These are phyloP conservation scores for Erythrobasidium hasegawianum DNA, from an alignment of 1,284 basidiomycete genomes.

Conservation along the genomic window DNA sequence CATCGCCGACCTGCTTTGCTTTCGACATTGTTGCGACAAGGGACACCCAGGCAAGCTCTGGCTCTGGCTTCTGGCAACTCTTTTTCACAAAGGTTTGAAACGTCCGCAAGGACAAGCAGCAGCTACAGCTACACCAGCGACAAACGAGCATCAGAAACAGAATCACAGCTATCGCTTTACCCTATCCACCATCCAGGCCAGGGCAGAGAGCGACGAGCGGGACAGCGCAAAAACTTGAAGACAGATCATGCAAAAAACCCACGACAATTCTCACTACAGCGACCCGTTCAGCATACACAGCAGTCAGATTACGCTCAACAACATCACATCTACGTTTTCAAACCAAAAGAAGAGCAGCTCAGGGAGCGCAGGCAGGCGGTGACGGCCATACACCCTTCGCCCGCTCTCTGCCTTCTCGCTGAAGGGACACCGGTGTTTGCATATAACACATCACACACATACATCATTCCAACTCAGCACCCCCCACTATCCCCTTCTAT, in stretches of 20 bases:
- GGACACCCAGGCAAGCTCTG: no score
- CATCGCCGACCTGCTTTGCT: constrained; percentile 33
- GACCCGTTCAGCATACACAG: constrained; percentile 6
- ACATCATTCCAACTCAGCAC: no score
- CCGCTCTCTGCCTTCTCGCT: neutral
- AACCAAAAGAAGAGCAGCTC: neutral
- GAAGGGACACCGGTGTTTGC: no score
- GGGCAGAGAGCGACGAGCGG: neutral
- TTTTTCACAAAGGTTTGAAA: no score
- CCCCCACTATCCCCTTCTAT: no score
- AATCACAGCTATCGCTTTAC: no score
- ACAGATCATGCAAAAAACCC: constrained; percentile 1
- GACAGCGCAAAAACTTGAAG: neutral
- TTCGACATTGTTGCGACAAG: constrained; percentile 2
- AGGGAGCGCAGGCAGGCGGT: neutral
- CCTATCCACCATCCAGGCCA: no score
- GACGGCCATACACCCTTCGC: neutral
- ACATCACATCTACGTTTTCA: neutral
- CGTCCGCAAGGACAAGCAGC: no score
- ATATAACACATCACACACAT: no score
- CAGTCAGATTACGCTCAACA: neutral
- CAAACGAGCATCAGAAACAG: no score
- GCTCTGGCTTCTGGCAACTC: no score
- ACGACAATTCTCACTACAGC: neutral
- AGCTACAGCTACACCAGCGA: no score